Percentiles rank a stretch among this genome's conserved stretches.
Conservation (phyloP, 1,284 basidiomycete species). For the Malassezia yamatoensis region DNA sequence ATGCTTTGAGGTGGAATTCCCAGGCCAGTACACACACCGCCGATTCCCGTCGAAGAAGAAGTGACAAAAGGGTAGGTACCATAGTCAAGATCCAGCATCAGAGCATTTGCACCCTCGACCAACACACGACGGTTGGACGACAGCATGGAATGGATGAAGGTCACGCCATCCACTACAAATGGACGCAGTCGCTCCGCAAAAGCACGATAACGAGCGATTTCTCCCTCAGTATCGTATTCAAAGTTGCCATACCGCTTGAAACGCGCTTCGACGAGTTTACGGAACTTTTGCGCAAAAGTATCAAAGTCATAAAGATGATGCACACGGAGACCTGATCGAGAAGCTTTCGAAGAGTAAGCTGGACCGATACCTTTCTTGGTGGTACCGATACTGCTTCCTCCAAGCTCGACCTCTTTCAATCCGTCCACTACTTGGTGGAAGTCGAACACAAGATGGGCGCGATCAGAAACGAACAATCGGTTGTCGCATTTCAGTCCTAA, state of each 20-base stretch:
- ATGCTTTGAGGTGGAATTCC: constrained; percentile 83
- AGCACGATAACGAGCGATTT: constrained; percentile 78
- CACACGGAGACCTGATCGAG: constrained; percentile 83
- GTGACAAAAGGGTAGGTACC: constrained; percentile 97
- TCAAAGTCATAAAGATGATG: constrained; percentile 89
- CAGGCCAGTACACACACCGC: constrained; percentile 89
- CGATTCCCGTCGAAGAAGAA: constrained; percentile 80
- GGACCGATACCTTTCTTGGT: constrained; percentile 97
- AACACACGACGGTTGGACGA: constrained; percentile 64
- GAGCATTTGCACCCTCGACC: constrained; percentile 91
- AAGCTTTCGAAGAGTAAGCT: constrained; percentile 94
- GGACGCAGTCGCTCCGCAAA: constrained; percentile 78
- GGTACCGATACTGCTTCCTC: constrained; percentile 81
- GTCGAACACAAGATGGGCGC: constrained; percentile 92
- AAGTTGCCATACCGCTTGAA: constrained; percentile 98
- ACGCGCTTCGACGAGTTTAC: constrained; percentile 86
- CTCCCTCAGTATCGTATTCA: constrained; percentile 95
- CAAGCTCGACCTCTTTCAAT: constrained; percentile 91
- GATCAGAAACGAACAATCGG: constrained; percentile 84
- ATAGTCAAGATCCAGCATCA: constrained; percentile 96
- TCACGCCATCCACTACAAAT: constrained; percentile 76
- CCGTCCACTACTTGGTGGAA: constrained; percentile 99
- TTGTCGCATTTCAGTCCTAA: constrained; percentile 63
- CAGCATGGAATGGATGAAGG: constrained; percentile 73
- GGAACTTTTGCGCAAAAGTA: constrained; percentile 80